Evolutionary conservation across 257 asterid genomes (phyloP).

Genomic region (Solanum okadae): DNA sequence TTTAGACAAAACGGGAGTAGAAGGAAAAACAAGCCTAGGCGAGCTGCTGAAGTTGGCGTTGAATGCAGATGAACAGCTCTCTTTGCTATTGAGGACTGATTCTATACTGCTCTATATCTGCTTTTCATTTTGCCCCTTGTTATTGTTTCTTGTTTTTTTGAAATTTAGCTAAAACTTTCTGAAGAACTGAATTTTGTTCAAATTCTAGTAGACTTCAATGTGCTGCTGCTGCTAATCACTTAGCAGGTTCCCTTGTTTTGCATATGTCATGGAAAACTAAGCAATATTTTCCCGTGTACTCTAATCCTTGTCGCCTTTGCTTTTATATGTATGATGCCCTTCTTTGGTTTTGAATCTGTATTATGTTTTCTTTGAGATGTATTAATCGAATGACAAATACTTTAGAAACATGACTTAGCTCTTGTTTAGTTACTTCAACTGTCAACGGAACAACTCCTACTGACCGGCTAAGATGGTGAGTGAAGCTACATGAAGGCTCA

Average conservation of each 20-base stretch:
- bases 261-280: background rate
- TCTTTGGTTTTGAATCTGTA: background rate
- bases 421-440: background rate
- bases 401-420: background rate
- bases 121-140: background rate
- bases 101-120: background rate
- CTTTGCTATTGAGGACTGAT: background rate
- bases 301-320: background rate
- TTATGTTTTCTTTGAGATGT: background rate
- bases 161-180: background rate
- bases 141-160: background rate
- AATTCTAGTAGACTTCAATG: background rate
- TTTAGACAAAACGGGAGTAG: constrained; percentile 63
- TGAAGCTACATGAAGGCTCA: background rate
- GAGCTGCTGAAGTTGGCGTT: constrained; percentile 92
- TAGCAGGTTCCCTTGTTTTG: background rate
- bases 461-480: background rate
- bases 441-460: background rate
- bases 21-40: constrained; percentile 82
- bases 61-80: constrained; percentile 46
- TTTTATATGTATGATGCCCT: background rate
- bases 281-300: background rate
- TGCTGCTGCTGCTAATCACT: background rate
- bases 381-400: background rate
- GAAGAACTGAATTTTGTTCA: background rate